Base-by-base conservation (phyloP, 306 rosid species). In the Luffa acutangula region DNA sequence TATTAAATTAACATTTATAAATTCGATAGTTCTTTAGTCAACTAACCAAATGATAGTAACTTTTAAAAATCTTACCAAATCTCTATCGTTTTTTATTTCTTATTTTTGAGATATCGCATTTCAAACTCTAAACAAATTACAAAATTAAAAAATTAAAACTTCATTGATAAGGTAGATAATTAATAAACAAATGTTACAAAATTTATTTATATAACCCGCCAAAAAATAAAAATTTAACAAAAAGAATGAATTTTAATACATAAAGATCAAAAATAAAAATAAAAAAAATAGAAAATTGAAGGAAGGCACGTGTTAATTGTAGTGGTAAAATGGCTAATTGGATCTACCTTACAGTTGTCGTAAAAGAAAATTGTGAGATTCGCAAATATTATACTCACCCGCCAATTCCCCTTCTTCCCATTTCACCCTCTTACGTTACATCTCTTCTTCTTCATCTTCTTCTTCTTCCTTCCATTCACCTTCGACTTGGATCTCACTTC, bases 381-480 rank as follows among this genome's bases (percentile, higher is more conserved):
- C 39, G 31, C 49, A 66, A 71, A 18, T 13, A 71, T 42, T 20
- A n/a, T 45, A 74, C 62, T 0, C 62, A 74, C 78, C 78, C 78
- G 78, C 78, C 78, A 74, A 74, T 74, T 51, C 20, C 62, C 77
- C 25, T 51, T 51, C 62, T 51, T 48, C 57, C 58, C 1, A 72
- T 52, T 73, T 33, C 77, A 48, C 43, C 77, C 58, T 20, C 56
- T 72, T 73, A 73, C 48, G 78, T 75, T 75, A 75, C 78, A 66
- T 59, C 65, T 25, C 31, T 25, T 25, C 31, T 25, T 25, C 31
- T 59, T 59, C 65, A 4, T 63, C 70, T 15, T 53, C 34, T 4
- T 66, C 75, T 2, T 71, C 76, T 69, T 69, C 53, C 3, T 1
- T 4, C 43, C 4, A 2, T 71, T 72, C 77, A n/a, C 17, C 36